Evolutionary conservation across 768 basidiomycete genomes (phyloP), one percentile per base, ranked within the genome.

Genomic region (Lentinula guzmanii): DNA sequence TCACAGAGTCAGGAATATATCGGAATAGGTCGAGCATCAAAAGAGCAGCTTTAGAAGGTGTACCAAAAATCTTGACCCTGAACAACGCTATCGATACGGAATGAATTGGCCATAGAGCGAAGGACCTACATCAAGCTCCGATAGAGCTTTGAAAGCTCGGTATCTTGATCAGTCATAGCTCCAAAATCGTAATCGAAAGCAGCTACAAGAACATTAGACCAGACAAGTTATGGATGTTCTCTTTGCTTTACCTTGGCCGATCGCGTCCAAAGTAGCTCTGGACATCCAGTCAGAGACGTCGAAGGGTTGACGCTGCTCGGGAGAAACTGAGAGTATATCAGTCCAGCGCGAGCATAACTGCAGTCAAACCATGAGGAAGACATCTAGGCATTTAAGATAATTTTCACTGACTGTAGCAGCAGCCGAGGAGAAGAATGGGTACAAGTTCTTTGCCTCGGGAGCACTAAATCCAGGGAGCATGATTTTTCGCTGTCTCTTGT

Each of bases 141-240:
- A 61, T 74, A 80, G 1, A 72, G 75, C 13, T 70, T 68, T 24
- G 71, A 74, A 18, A 81, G 71, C 41, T 70, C 67, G 59, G 76
- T 77, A 21, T 75, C 68, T 13, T 64, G 69, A 56, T 76, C 67
- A 15, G 79, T 74, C 62, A 77, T 65, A 2, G 73, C 72, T 11
- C 73, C 74, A 42, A 83, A 82, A 31, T 73, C 73, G 64, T 82
- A 76, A 58, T 82, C 82, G 62, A 74, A 62, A 15, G 73, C 56
- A 33, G 67, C 68, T 18, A 68, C 16, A 13, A 28, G 62, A 31
- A 24, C 13, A 1, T 9, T 56, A 53, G 16, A 35, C 15, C 28
- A 31, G 4, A 5, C 52, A 31, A 28, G 10, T 52, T 71, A 39
- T 73, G 68, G 16, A 70, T 65, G 62, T 68, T 70, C 46, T 68